Base-by-base conservation (phyloP, 345 rosid species). In the Aquilaria yunnanensis region DNA sequence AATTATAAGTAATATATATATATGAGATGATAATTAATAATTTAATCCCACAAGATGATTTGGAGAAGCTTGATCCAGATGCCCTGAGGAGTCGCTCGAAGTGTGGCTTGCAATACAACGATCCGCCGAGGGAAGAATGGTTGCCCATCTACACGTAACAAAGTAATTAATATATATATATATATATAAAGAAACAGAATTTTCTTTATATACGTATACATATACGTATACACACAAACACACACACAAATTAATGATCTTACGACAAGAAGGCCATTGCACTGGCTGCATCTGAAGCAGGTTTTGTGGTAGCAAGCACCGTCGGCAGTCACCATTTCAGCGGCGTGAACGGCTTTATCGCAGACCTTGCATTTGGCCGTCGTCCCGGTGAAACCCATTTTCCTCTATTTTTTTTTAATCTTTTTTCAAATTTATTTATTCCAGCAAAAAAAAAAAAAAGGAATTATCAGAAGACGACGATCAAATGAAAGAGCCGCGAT, bases 251-350 rank as follows among this genome's bases (percentile, higher is more conserved):
- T 32, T 50, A 23, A 23, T 23, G 11, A 11, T 12, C 14, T 32
- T 57, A 89, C 96, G 83, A 77, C 88, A 68, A 92, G 87, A 47
- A 67, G 77, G 55, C 90, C 86, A 70, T 83, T 85, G 90, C 98
- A 92, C 60, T 89, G 96, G 50, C 77, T 78, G 84, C 96, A 86
- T 72, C 80, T 89, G 89, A 92, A 92, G 80, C 98, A 92, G 46
- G 83, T 81, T 74, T 86, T 92, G 70, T 92, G 98, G 69, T 85
- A 92, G 41, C 83, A 60, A 65, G 82, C 68, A 30, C 95, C 98
- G 78, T 89, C 96, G 58, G 90, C 92, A 0, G 92, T 66, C 33
- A 88, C 61, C 80, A 87, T 72, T 60, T 92, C 98, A 30, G 80
- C 69, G 65, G 85, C 61, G 68, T 89, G 78, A 14, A 86, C 96